Evolutionary conservation across 192 early-diverging fungal genomes (phyloP), one percentile per base, ranked within the genome.

Genomic region (Dimargaris xerosporica): DNA sequence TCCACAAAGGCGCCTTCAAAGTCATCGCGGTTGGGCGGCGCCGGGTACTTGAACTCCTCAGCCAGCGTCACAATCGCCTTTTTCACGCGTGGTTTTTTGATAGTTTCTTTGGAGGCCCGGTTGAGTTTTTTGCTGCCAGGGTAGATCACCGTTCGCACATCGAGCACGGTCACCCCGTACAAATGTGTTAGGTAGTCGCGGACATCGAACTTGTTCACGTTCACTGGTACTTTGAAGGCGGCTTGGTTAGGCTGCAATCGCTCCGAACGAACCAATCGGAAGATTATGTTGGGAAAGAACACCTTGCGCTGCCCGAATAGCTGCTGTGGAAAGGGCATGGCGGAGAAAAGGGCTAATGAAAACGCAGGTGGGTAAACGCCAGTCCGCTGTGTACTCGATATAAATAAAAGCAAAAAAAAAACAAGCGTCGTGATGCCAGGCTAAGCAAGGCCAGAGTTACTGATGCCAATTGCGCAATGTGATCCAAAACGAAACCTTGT

Each of bases 201-300:
- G 68, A 97, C 90, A 69, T 97, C 94, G 45, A 97, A 79, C 75
- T 97, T 97, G 85, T 95, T 97, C 65, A 88, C 73, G 30, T 82
- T 77, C 29, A 85, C 85, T 30, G 94, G 94, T 5, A 91, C 85
- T 26, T 86, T 82, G 81, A 97, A 97, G 29, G 90, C 91, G 26
- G 85, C 88, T 67, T 91, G 90, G 70, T 94, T 91, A 39, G 83
- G 81, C 61, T 80, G 82, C 6, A 94, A 80, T 25, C 70, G 69
- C 21, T 79, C 77, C 64, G 80, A 74, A 16, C 86, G 82, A 5
- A 91, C 82, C 44, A 94, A 79, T 64, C 82, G 85, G 70, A 96
- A 86, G 15, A 88, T 66, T 46, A 93, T 73, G 66, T 89, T 89
- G 17, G 94, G 94, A 67, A 96, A 85, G 75, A 85, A 92, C 31